Evolutionary conservation across 306 rosid species (phyloP), one percentile per base, ranked within the genome.

Genomic region (Cicer bijugum): DNA sequence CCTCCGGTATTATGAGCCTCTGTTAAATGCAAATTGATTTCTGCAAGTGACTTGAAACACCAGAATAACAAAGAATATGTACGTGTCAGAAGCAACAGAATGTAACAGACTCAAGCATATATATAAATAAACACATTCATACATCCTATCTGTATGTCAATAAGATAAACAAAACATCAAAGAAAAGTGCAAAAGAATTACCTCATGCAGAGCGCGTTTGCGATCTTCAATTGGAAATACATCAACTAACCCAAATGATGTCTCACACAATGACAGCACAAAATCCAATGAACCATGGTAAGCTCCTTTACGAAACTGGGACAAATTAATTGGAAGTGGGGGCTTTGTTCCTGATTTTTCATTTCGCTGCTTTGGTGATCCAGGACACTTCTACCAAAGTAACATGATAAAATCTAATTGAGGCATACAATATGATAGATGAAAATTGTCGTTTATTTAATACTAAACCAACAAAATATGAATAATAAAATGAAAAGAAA

Each of bases 201-300:
- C 98, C 98, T 93, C 97, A 80, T 80, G 75, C 67, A 93, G 90
- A 71, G 96, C 92, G 84, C 76, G 78, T 71, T 89, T 93, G 69
- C 98, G 98, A 82, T 93, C 97, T 84, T 93, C 97, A 83, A 89
- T 67, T 71, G 98, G 97, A 88, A 91, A 93, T 76, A 93, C 86
- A 81, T 93, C 98, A 81, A 93, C 98, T 80, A 93, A 86, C 69
- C 97, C 97, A 85, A 87, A 90, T 53, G 98, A 93, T 16, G 88
- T 93, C 73, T 91, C 97, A 60, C 98, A 93, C 74, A 93, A 78
- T 61, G 98, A 79, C 78, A 71, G 96, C 84, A 93, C 98, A 73
- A 93, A 89, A 67, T 93, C 96, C 82, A 93, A 79, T 7, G 98
- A 93, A 74, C 91, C 92, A 0, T 89, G 86, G 82, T 93, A 91